These are phyloP conservation scores for Beauveria sp. DNA, from an alignment of 2,329 filamentous ascomycete species.

Conservation along the genomic window DNA sequence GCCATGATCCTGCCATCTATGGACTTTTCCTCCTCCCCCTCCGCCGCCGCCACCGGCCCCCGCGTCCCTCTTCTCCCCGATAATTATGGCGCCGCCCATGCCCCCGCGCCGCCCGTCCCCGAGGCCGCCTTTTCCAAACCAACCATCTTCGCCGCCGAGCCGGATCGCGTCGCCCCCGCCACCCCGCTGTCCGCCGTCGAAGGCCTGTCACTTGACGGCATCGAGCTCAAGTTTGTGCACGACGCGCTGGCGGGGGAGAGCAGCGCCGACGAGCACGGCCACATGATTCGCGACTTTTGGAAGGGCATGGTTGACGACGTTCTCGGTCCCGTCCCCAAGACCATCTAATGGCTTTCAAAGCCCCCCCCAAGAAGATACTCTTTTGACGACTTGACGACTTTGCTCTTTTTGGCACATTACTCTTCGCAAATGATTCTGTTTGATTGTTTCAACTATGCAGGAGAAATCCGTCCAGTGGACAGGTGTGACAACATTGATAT, in stretches of 20 bases:
- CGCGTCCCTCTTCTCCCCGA: constrained; percentile 55
- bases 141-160: constrained; percentile 48
- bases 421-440: background rate
- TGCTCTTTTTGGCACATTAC: constrained; percentile 1
- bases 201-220: constrained; percentile 47
- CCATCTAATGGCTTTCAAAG: background rate
- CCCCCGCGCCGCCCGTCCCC: constrained; percentile 27
- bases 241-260: constrained; percentile 19
- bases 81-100: constrained; percentile 41
- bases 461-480: background rate
- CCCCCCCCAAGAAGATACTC: too few relatives aligned
- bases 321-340: constrained; percentile 16
- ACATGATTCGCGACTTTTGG: constrained; percentile 49
- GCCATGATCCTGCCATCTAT: constrained; percentile 44
- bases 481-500: background rate
- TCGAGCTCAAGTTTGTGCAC: constrained; percentile 47
- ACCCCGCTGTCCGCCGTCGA: constrained; percentile 50
- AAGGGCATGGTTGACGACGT: constrained; percentile 48
- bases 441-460: background rate
- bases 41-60: constrained; percentile 29
- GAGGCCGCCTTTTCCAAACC: constrained; percentile 34
- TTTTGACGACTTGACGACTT: constrained; percentile 1
- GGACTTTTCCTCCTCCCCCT: constrained; percentile 16
- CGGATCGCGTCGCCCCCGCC: constrained; percentile 42
- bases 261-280: constrained; percentile 23